phyloP scores from a whole-genome alignment of 2,329 filamentous ascomycete species.

The Zymoseptoria brevis region DNA sequence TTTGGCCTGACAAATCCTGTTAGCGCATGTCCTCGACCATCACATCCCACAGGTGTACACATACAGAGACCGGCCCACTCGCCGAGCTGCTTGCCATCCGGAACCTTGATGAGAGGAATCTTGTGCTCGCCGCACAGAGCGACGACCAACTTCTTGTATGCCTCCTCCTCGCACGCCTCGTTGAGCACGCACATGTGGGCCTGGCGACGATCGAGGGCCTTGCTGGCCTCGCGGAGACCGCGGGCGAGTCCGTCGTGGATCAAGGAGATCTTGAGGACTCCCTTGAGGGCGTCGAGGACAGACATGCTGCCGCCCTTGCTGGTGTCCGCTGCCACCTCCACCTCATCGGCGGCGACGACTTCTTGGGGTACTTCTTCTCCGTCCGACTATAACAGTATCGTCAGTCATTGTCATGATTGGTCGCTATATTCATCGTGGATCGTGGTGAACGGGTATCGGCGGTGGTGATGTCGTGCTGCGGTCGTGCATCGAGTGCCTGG shows the following conservation, averaged over 20 bases:
- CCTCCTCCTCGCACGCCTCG: slow-evolving; percentile 99
- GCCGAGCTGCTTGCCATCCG: slow-evolving; percentile 98
- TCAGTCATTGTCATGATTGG: slow-evolving; percentile 9
- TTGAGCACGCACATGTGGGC: slow-evolving; percentile 99
- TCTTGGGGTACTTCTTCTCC: slow-evolving; percentile 94
- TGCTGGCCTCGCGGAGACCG: slow-evolving; percentile 95
- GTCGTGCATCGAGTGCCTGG: background rate
- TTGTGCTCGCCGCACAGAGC: slow-evolving; percentile 99
- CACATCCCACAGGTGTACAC: slow-evolving; percentile 37
- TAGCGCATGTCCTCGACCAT: slow-evolving; percentile 1
- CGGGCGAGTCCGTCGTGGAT: slow-evolving; percentile 99
- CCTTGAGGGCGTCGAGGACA: slow-evolving; percentile 96
- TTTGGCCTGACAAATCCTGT: slow-evolving; percentile 58
- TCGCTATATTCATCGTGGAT: background rate
- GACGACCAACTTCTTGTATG: slow-evolving; percentile 99
- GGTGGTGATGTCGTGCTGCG: background rate
- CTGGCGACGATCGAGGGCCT: slow-evolving; percentile 96
- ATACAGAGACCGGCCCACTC: slow-evolving; percentile 99
- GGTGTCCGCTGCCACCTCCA: slow-evolving; percentile 88
- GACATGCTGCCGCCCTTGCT: slow-evolving; percentile 82
- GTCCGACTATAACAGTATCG: slow-evolving; percentile 66
- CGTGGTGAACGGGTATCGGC: background rate
- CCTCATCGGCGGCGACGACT: slow-evolving; percentile 70
- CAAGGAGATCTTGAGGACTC: slow-evolving; percentile 94
- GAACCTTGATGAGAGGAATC: slow-evolving; percentile 99